Evolutionary conservation across 2,329 filamentous ascomycete species (phyloP), one percentile per base, ranked within the genome.

Genomic region (Chrysoporthe puriensis): DNA sequence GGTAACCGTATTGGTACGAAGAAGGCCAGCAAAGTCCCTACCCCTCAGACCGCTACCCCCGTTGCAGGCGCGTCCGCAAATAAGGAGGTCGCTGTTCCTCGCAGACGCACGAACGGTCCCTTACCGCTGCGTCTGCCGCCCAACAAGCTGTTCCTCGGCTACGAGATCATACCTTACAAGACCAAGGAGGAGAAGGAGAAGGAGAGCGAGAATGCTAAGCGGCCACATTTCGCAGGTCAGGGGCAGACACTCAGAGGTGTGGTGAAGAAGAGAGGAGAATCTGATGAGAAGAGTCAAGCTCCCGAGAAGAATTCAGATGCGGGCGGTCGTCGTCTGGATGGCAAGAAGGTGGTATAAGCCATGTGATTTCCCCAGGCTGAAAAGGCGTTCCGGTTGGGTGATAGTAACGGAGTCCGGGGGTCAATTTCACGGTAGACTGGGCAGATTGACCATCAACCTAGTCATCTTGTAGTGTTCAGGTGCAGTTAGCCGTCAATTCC

Each of bases 91-190:
- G 46, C 72, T 14, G 65, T 74, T 34, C 79, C 79, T n/a, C 79
- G 73, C 67, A 79, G 78, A 70, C 79, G 86, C 70, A 89, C 85
- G 16, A 94, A 95, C 71, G 94, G 94, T 0, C 94, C 95, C 0
- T 92, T 96, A 76, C 94, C 95, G 3, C 85, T 99, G 8, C 87
- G 96, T 40, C 78, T 99, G 63, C 87, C 93, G 0, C 91, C 92
- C 0, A 96, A 96, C 74, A 97, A 97, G 79, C 84, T 99, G 4
- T 99, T 99, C 83, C 97, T 99, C 71, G 96, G 96, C 3, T 99
- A 98, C 75, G 91, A 97, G 75, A 86, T 97, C 76, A 97, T 91
- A 78, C 95, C 95, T 0, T 84, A 96, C 54, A 94, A 93, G 82
- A 92, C 92, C 9, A 88, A 91, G 67, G 90, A 88, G 46, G 88